Evolutionary conservation across 2,329 filamentous ascomycete species (phyloP).

Genomic region (Gnomoniopsis sp.): DNA sequence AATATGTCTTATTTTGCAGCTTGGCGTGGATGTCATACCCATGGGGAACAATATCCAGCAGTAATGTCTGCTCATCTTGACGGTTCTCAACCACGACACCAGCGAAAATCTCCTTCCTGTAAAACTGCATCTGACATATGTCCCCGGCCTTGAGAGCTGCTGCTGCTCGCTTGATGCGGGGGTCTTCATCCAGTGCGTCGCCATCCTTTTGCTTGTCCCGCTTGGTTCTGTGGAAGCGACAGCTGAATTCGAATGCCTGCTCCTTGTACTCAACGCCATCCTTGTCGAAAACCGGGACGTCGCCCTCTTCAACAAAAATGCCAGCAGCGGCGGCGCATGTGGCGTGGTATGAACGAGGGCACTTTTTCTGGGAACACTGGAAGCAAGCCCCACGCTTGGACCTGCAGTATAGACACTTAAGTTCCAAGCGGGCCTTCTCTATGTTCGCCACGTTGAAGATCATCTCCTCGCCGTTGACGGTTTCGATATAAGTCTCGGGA

Average conservation of each 20-base stretch:
- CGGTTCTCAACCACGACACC: slow-evolving; percentile 84
- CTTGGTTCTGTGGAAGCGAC: slow-evolving; percentile 88
- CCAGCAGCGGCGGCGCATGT: slow-evolving; percentile 91
- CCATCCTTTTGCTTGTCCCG: slow-evolving; percentile 72
- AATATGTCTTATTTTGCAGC: slow-evolving; percentile 5
- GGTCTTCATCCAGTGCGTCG: slow-evolving; percentile 66
- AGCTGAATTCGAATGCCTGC: slow-evolving; percentile 88
- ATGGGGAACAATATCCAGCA: slow-evolving; percentile 80
- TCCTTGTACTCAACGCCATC: slow-evolving; percentile 91
- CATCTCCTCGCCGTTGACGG: slow-evolving; percentile 65
- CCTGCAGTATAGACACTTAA: slow-evolving; percentile 93
- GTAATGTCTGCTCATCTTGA: slow-evolving; percentile 66
- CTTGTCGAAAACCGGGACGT: slow-evolving; percentile 83
- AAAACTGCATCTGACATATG: slow-evolving; percentile 81
- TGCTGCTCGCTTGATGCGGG: slow-evolving; percentile 66
- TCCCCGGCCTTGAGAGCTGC: slow-evolving; percentile 67
- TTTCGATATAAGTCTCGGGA: slow-evolving; percentile 84
- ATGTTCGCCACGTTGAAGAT: slow-evolving; percentile 79
- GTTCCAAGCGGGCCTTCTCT: slow-evolving; percentile 79
- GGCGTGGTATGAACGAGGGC: slow-evolving; percentile 87
- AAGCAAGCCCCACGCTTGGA: slow-evolving; percentile 95
- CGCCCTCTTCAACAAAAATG: slow-evolving; percentile 83
- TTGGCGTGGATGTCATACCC: slow-evolving; percentile 54
- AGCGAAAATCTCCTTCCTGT: slow-evolving; percentile 84
- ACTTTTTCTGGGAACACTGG: slow-evolving; percentile 94